Evolutionary conservation across 495 filamentous ascomycete genomes (phyloP), one percentile per base, ranked within the genome.

Genomic region (Lasiosphaeriaceae sp.): DNA sequence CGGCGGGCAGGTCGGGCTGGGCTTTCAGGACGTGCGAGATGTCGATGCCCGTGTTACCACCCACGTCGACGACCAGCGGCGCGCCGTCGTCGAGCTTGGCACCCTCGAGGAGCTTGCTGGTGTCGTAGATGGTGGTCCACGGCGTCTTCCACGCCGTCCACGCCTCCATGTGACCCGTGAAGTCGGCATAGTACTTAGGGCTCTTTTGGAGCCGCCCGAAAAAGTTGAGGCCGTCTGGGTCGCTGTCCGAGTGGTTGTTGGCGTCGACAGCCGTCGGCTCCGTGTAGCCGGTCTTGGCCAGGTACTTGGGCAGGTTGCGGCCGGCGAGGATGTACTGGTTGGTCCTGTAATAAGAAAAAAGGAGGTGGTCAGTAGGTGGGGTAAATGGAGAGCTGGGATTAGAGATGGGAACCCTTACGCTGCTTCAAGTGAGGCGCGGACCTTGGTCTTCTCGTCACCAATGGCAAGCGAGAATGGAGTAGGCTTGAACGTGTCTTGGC

Each of bases 11-110:
- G 14, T 50, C 31, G 1, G 75, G 72, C 45, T 65, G 71, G 6
- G 66, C 67, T 0, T 41, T 59, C 3, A 71, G 57, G 26, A 80
- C 73, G 8, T 67, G 70, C 12, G 61, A 50, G 12, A 78, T 52
- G 54, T 78, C 73, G 51, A 79, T 73, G 3, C 77, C 78, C 2
- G 64, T 69, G 23, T 74, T 71, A 3, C 77, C 77, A 24, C 72
- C 77, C 1, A 81, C 56, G 49, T 80, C 77, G 16, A 80, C 75
- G 3, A 79, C 56, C 1, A 86, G 61, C 14, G 74, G 67, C 0
- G 66, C 63, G 19, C 68, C 37, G 45, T 55, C 37, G 45, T 55
- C 37, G 9, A 57, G 17, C 20, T 62, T 53, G 20, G 50, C 50
- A 20, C 11, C 41, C 2, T 12, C 22, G 17, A 65, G 8, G 9